Evolutionary conservation across 2,329 filamentous ascomycete species (phyloP), one percentile per base, ranked within the genome.

Genomic region (Dactylellina cionopaga): DNA sequence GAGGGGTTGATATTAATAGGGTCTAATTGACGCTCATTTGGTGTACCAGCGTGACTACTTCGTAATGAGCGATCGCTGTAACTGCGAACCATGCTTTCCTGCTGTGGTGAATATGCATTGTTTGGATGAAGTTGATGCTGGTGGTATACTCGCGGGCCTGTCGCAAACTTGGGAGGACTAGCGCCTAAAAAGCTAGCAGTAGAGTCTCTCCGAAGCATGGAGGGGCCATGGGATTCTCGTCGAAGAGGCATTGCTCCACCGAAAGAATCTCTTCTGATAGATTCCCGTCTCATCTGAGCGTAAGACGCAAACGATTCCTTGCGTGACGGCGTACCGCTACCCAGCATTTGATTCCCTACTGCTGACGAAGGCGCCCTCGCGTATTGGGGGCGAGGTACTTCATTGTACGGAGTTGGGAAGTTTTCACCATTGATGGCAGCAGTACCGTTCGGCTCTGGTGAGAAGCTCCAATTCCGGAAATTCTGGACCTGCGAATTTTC

Each of bases 101-200:
- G 33, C 27, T 65, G 59, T 17, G 52, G 59, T 10, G 44, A 43
- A 6, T 54, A 43, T n/a, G 54, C 24, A 9, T 33, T 44, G 5
- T 44, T 64, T 27, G 59, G 25, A 10, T 51, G 47, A 39, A 54
- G 43, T 31, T 65, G 60, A 35, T 59, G 46, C 24, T 72, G 68
- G 13, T 72, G 60, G 19, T 72, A 72, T n/a, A 72, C 68, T 27
- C 68, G 68, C n/a, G 68, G 68, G 2, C 68, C 68, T 2, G 68
- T 72, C 3, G 68, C 68, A 49, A 72, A 72, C 24, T 72, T 72
- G 5, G 59, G 68, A 47, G 68, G 47, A 9, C 22, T 46, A 6
- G 37, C 29, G 17, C 68, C 54, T 1, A 72, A 29, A 15, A 72
- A 72, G n/a, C 68, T 72, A 25, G 68, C 59, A 10, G 68, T 65